Evolutionary conservation across 2,329 filamentous ascomycete genomes (phyloP).

Genomic region (Nakataea oryzae): DNA sequence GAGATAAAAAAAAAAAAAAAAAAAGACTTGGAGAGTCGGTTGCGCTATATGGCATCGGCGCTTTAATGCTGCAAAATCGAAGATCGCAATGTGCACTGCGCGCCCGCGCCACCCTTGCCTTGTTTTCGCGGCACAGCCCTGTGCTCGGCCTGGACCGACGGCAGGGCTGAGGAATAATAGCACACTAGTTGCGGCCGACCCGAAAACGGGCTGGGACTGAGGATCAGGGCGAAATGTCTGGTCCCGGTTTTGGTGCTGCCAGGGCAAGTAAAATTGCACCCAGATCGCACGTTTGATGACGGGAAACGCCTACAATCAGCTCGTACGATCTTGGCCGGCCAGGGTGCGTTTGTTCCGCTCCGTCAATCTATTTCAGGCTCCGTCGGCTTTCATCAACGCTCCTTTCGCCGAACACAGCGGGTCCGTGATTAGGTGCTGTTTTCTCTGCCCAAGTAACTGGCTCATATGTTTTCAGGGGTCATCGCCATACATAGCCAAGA

Average conservation of each 20-base stretch:
- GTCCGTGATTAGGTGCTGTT: too few relatives aligned
- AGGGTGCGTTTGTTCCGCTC: too few relatives aligned
- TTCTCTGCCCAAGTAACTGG: not conserved
- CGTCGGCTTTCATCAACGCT: too few relatives aligned
- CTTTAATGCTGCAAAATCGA: not conserved
- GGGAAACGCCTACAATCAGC: too few relatives aligned
- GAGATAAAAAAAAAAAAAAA: not conserved
- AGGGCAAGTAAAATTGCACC: not conserved
- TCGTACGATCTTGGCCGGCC: too few relatives aligned
- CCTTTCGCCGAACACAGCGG: too few relatives aligned
- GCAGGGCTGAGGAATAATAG: not conserved
- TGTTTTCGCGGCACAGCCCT: not conserved
- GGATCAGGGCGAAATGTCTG: not conserved
- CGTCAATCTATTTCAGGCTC: too few relatives aligned
- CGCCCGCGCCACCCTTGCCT: too few relatives aligned
- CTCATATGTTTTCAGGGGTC: not conserved
- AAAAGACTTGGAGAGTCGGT: not conserved
- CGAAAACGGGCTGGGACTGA: not conserved
- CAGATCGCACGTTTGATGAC: not conserved
- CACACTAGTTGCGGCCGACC: not conserved
- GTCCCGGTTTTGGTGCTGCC: not conserved
- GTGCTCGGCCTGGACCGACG: not conserved
- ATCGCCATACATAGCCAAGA: too few relatives aligned
- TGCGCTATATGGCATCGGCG: too few relatives aligned
- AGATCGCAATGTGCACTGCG: not conserved